A percentile compares a stretch with the other conserved stretches of the same genome.
Conservation (phyloP, 208 protist species). For the Naegleria gruberi region DNA sequence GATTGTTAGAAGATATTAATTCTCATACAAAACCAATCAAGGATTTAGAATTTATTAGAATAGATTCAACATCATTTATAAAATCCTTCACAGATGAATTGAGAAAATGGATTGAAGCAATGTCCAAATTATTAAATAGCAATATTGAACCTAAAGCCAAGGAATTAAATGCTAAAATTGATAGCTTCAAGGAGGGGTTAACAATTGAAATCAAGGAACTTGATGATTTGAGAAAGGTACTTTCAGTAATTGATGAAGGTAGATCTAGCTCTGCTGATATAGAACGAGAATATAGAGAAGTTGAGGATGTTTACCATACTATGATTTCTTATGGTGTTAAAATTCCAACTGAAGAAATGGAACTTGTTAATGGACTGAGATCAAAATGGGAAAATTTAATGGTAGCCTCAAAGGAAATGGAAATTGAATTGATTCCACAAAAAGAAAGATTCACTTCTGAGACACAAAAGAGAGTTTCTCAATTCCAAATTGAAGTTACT, state of each 20-base stretch:
- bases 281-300: slow-evolving; percentile 79
- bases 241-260: slow-evolving; percentile 83
- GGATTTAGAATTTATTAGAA: slow-evolving; percentile 87
- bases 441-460: slow-evolving; percentile 86
- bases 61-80: slow-evolving; percentile 77
- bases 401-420: slow-evolving; percentile 54
- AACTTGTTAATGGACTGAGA: slow-evolving; percentile 61
- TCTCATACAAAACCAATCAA: slow-evolving; percentile 59
- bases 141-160: slow-evolving; percentile 62
- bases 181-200: slow-evolving; percentile 73
- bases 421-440: slow-evolving; percentile 68
- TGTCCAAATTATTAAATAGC: slow-evolving; percentile 82
- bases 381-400: slow-evolving; percentile 73
- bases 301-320: slow-evolving; percentile 86
- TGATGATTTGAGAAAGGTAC: slow-evolving; percentile 88
- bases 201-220: slow-evolving; percentile 72
- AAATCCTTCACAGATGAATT: slow-evolving; percentile 76
- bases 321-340: slow-evolving; percentile 77
- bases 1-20: slow-evolving; percentile 81
- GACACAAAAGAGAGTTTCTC: slow-evolving; percentile 71
- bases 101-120: slow-evolving; percentile 77
- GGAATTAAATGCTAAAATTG: slow-evolving; percentile 60
- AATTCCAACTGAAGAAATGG: slow-evolving; percentile 63
- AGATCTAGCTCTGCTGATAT: slow-evolving; percentile 70
- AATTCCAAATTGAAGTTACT: slow-evolving; percentile 57